A percentile compares a stretch with the other conserved stretches of the same genome.
Evolutionary conservation across 2,329 filamentous ascomycete species (phyloP).

Genomic region (Alternaria conjuncta): DNA sequence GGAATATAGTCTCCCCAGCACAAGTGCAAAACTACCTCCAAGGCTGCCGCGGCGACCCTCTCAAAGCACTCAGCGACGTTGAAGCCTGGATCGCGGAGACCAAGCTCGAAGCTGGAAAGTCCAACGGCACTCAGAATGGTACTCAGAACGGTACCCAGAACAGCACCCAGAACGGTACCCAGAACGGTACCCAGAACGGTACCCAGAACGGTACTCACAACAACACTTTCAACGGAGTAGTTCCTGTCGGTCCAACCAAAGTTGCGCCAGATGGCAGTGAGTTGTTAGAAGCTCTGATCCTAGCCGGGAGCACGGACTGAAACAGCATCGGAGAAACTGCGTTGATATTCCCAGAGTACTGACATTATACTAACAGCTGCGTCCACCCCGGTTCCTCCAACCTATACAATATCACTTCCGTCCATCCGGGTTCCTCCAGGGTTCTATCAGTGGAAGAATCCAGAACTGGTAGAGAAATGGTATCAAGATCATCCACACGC

Average conservation of each 20-base stretch:
- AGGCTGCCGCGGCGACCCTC: slow-evolving; percentile 33
- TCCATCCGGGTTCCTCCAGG: too few relatives aligned
- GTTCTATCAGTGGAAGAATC: not conserved
- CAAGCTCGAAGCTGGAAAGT: not conserved
- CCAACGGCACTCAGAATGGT: too few relatives aligned
- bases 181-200: not conserved
- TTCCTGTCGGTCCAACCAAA: too few relatives aligned
- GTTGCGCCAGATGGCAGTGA: not conserved
- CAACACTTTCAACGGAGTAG: too few relatives aligned
- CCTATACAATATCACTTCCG: too few relatives aligned
- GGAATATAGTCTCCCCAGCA: slow-evolving; percentile 30
- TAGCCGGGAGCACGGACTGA: not conserved
- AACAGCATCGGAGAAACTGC: not conserved
- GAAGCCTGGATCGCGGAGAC: slow-evolving; percentile 30
- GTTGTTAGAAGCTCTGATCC: not conserved
- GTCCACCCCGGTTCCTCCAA: not conserved
- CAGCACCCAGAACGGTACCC: too few relatives aligned
- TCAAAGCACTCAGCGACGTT: slow-evolving; percentile 25
- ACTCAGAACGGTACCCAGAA: not conserved
- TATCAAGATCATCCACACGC: not conserved
- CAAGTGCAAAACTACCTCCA: slow-evolving; percentile 43
- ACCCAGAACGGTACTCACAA: not conserved
- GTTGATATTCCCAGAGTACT: not conserved
- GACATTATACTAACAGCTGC: not conserved
- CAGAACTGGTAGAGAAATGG: not conserved